Evolutionary conservation across 805 yeast species (phyloP), one percentile per base, ranked within the genome.

Genomic region (Metschnikowia gelsemii): DNA sequence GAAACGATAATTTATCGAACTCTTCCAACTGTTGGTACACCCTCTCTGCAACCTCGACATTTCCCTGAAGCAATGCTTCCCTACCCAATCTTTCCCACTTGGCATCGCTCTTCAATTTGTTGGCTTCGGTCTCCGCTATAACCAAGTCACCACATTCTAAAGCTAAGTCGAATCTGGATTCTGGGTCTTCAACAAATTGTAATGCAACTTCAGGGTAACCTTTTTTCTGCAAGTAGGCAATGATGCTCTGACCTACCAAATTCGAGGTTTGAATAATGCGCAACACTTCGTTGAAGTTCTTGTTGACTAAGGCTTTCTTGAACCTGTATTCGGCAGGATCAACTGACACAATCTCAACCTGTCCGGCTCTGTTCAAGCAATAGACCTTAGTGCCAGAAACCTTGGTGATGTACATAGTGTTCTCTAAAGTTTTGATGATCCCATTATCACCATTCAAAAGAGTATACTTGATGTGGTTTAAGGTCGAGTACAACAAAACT

Each of bases 311-410:
- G 7, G 99, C 96, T 59, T 82, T 84, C 73, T 93, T 93, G 78
- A 93, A 93, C 57, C 97, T 79, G 70, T 87, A 93, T 69, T 93
- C 99, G 24, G 98, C 91, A 29, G 98, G 96, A 62, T 93, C 99
- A 53, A 95, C 88, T 22, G 72, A 62, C 41, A 89, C 62, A 32
- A 78, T 76, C 60, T 87, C 90, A 41, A 88, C 90, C 56, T 81
- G 82, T 44, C 97, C 97, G 16, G 75, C 77, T 62, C 99, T 82
- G 63, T 79, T 85, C 59, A 93, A 76, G 52, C 96, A 84, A 66
- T 78, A 88, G 26, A 90, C 85, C 41, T 76, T 76, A 49, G 77
- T 75, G 24, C 87, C 90, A 42, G 74, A 61, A 31, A 85, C 91
- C 59, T 75, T 80, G 29, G 82, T 76, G 46, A 91, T 78, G 64